These are phyloP conservation scores for Acidomyces sp. DNA, from an alignment of 495 filamentous ascomycete genomes.

Conservation along the genomic window DNA sequence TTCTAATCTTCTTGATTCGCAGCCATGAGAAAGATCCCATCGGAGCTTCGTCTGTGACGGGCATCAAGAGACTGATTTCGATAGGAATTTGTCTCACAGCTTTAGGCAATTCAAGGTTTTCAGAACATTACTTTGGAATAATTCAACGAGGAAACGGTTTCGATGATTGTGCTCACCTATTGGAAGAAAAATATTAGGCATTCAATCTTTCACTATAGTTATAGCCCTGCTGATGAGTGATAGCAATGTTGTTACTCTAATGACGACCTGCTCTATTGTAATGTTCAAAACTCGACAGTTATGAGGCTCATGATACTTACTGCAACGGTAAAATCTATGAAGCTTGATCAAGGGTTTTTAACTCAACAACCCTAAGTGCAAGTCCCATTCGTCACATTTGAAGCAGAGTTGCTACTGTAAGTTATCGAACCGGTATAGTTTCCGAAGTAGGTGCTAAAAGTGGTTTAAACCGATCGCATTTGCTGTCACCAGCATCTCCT, in stretches of 20 bases:
- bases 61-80: too few relatives aligned
- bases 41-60: too few relatives aligned
- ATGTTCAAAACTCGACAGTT: slow-evolving; percentile 14
- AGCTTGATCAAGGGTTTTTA: background rate
- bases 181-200: background rate
- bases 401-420: slow-evolving; percentile 1
- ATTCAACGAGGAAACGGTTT: background rate
- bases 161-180: background rate
- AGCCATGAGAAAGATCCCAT: too few relatives aligned
- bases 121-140: background rate
- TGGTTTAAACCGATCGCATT: background rate
- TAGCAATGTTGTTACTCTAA: too few relatives aligned
- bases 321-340: slow-evolving; percentile 1
- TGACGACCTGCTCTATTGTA: background rate
- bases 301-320: slow-evolving; percentile 8
- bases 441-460: background rate
- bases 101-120: background rate
- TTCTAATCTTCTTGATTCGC: too few relatives aligned
- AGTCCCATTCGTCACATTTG: slow-evolving; percentile 1
- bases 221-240: too few relatives aligned
- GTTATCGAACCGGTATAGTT: background rate
- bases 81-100: too few relatives aligned
- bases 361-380: background rate
- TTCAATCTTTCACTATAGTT: background rate
- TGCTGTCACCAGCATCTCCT: background rate